Evolutionary conservation across 345 rosid genomes (phyloP).

Genomic region (Kandelia obovata): DNA sequence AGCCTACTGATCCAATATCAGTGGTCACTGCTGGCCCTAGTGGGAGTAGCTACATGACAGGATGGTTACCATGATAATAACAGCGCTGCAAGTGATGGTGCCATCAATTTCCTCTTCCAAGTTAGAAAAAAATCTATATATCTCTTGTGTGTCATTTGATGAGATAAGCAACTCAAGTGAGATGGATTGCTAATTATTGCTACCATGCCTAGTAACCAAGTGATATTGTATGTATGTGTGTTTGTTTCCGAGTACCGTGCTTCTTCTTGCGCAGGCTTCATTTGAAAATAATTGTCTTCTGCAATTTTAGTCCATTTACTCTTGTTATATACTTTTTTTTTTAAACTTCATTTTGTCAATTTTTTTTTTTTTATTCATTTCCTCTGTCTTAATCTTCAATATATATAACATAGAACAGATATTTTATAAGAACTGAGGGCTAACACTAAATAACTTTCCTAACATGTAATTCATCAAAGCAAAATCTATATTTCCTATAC

Average conservation of each 20-base stretch:
- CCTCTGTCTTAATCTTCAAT: no score
- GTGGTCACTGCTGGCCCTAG: constrained; percentile 70
- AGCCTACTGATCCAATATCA: constrained; percentile 52
- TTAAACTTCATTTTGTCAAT: no score
- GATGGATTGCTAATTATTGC: no score
- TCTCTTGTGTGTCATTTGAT: constrained; percentile 7
- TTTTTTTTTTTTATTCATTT: no score
- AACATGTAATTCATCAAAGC: no score
- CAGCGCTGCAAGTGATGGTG: not conserved
- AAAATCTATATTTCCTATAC: no score
- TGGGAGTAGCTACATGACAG: constrained; percentile 72
- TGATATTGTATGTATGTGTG: constrained; percentile 13
- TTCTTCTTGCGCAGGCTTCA: constrained; percentile 3
- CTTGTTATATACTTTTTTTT: no score
- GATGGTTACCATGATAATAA: constrained; percentile 72
- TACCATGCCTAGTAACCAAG: not conserved
- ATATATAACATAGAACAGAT: no score
- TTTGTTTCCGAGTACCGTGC: constrained; percentile 7
- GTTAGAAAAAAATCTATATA: not conserved
- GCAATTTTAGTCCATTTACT: not conserved
- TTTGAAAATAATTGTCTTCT: constrained; percentile 14
- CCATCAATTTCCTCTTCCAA: constrained; percentile 7
- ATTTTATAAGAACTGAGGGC: no score
- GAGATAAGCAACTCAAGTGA: no score
- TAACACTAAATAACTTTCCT: no score